Evolutionary conservation across 495 filamentous ascomycete species (phyloP).

Genomic region (Niebla homalea): DNA sequence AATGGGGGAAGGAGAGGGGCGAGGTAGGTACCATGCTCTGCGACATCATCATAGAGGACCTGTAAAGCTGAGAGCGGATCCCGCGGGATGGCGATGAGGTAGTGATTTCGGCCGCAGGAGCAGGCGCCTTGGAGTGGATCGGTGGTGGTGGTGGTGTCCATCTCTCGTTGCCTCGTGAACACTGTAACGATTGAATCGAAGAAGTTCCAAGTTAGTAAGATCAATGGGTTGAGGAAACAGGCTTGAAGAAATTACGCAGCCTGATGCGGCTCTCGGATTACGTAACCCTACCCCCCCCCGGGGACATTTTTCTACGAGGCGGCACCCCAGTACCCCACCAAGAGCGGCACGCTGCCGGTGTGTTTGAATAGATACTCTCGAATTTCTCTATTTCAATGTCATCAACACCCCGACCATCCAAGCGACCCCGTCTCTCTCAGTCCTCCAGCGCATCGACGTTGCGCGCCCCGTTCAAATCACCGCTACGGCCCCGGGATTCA

Average conservation of each 20-base stretch:
- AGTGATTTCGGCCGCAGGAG: conserved; percentile 74
- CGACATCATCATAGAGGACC: conserved; percentile 56
- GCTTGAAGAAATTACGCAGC: no score
- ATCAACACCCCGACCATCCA: conserved; percentile 17
- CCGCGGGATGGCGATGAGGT: conserved; percentile 54
- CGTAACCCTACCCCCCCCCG: no score
- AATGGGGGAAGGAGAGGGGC: background rate
- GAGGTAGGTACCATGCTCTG: conserved; percentile 46
- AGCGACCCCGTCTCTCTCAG: conserved; percentile 43
- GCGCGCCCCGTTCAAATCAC: conserved; percentile 44
- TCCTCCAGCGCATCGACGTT: conserved; percentile 43
- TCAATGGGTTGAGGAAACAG: no score
- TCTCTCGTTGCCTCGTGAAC: no score
- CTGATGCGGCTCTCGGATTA: no score
- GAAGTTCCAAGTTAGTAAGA: no score
- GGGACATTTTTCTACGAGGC: no score
- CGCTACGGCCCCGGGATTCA: conserved; percentile 1
- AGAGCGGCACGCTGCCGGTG: no score
- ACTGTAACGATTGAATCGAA: no score
- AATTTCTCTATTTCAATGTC: no score
- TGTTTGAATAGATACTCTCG: no score
- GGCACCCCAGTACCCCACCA: no score
- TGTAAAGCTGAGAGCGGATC: conserved; percentile 40
- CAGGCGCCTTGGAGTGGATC: conserved; percentile 56
- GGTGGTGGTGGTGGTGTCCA: background rate